Evolutionary conservation across 2,329 filamentous ascomycete species (phyloP).

Genomic region (Claviceps lovelessii): DNA sequence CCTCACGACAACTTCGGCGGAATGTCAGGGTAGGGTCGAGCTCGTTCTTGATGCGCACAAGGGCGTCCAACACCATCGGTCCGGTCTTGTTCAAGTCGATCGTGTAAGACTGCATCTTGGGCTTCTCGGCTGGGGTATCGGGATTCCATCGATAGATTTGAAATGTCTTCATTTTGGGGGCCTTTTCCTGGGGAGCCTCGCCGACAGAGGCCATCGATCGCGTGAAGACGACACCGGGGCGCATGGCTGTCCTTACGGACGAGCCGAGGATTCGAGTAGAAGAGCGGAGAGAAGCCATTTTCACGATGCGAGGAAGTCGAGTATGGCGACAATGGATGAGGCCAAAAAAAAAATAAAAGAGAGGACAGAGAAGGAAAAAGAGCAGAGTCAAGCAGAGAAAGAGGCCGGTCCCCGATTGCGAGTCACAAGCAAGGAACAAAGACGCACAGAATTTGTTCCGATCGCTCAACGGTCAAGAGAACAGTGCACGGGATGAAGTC

Average conservation of each 20-base stretch:
- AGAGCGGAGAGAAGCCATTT: conserved; percentile 49
- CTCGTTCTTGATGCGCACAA: conserved; percentile 99
- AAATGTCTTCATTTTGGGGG: conserved; percentile 78
- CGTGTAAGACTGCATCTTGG: conserved; percentile 86
- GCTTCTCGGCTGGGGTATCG: conserved; percentile 82
- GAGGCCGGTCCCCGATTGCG: background rate
- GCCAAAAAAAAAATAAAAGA: background rate
- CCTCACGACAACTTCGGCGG: conserved; percentile 89
- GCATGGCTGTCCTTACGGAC: conserved; percentile 25
- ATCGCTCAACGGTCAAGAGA: background rate
- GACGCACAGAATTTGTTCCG: background rate
- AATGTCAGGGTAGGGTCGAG: conserved; percentile 93
- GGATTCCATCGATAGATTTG: conserved; percentile 99
- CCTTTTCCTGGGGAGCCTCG: conserved; percentile 45
- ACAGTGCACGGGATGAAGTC: background rate
- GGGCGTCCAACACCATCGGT: conserved; percentile 92
- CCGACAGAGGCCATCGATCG: conserved; percentile 42
- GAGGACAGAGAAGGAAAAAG: background rate
- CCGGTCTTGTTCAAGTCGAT: conserved; percentile 98
- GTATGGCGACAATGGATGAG: background rate
- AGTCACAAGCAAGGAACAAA: background rate
- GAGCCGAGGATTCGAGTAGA: conserved; percentile 37
- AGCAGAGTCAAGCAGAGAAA: background rate
- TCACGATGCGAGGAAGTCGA: conserved; percentile 11
- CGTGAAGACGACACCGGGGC: conserved; percentile 27